Evolutionary conservation across 2,329 filamentous ascomycete genomes (phyloP), one percentile per base, ranked within the genome.

Genomic region (Aspergillus sp.): DNA sequence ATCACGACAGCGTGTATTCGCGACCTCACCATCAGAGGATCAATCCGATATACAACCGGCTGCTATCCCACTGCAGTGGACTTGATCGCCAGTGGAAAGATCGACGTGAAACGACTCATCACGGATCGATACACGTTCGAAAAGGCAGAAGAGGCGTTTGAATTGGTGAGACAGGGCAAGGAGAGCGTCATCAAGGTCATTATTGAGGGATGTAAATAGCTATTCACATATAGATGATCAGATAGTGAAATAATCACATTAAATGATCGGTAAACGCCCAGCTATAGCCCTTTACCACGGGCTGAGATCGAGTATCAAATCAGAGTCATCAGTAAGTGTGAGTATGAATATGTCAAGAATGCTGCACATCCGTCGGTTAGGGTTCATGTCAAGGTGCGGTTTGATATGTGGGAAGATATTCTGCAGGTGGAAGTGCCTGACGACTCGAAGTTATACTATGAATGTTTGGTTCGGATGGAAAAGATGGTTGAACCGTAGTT

Each of bases 1-100:
- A 78, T 79, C 44, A 73, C 70, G 0, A 68, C 67, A 0, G 68
- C 69, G 2, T 78, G 73, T 45, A 74, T 73, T 45, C 65, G 70
- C 5, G 76, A 65, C 0, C 53, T 79, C 37, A 71, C 58, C 3
- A 63, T 78, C 47, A 70, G 73, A 41, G 77, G 76, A 2, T 75
- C 70, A 0, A 76, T 79, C 40, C 65, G 75, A 3, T 80, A 79
- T 46, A 69, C 65, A 4, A 61, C 68, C 0, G 75, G 76, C 1
- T 73, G 70, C 48, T 79, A 77, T 53, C 68, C 73, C 0, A 52
- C 65, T 5, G 76, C 76, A 0, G 61, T 80, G 1, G 63, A 74
- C 33, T 58, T 80, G 6, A 64, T 79, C n/a, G 66, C 71, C 0
- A 68, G 61, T n/a, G 71, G 74, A 1, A 75, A 73, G 46, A 58